phyloP scores from a whole-genome alignment of 192 early-diverging fungal genomes.

The Rhizoclosmatium globosum region DNA sequence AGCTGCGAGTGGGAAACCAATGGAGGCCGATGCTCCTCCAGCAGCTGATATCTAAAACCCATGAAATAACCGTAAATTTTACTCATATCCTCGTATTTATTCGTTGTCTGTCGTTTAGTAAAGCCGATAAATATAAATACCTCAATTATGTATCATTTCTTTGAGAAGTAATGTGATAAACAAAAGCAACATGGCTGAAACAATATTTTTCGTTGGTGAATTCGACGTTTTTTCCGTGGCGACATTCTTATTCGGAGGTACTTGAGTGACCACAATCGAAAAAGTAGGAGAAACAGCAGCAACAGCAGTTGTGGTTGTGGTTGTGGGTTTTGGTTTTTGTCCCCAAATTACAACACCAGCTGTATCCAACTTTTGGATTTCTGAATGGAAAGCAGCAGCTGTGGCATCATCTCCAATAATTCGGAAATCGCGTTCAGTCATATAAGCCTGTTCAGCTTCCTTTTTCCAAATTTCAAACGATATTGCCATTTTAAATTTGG shows the following conservation, averaged over 20 bases:
- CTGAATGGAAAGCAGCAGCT: not conserved
- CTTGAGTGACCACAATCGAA: not conserved
- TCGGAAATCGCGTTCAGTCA: constrained; percentile 1
- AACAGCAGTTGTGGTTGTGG: not conserved
- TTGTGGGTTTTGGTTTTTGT: not conserved
- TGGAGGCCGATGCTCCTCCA: constrained; percentile 15
- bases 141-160: too few species aligned
- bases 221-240: too few species aligned
- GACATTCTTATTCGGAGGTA: not conserved
- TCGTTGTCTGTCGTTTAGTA: too few species aligned
- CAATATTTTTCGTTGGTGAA: too few species aligned
- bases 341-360: not conserved
- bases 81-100: too few species aligned
- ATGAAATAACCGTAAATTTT: too few species aligned
- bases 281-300: not conserved
- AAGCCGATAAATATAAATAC: too few species aligned
- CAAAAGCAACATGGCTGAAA: too few species aligned
- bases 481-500: constrained; percentile 12
- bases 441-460: not conserved
- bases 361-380: not conserved
- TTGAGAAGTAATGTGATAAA: too few species aligned
- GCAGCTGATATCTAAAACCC: constrained; percentile 18
- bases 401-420: not conserved
- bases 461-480: constrained; percentile 22
- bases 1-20: not conserved